phyloP scores from a whole-genome alignment of 202 grass and related monocot species.

The Dendrocalamus latiflorus region DNA sequence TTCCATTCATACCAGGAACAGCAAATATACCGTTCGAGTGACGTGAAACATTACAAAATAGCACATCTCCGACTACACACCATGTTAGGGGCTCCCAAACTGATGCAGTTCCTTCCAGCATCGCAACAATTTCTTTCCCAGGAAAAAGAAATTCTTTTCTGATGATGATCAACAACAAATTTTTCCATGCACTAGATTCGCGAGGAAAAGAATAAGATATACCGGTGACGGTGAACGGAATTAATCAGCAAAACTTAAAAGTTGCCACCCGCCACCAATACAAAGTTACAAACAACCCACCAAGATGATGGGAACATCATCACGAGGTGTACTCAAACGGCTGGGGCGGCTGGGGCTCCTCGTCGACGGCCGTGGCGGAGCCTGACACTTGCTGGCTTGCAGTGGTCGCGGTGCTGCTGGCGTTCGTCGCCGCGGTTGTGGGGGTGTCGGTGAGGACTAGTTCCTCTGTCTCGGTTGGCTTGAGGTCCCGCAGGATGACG shows the following conservation, averaged over 20 bases:
- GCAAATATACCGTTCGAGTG: too few species aligned
- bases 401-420: neutral
- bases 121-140: too few species aligned
- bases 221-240: neutral
- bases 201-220: neutral
- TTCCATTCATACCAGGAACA: too few species aligned
- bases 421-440: constrained; percentile 12
- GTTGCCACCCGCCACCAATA: neutral
- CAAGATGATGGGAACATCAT: too few species aligned
- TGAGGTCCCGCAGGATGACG: constrained; percentile 64
- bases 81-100: too few species aligned
- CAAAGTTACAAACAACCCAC: neutral
- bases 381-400: constrained; percentile 39
- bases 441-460: constrained; percentile 61
- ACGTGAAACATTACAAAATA: too few species aligned
- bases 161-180: neutral
- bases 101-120: too few species aligned
- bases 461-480: constrained; percentile 61
- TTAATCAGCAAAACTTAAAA: neutral
- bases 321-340: too few species aligned
- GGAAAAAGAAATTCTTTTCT: neutral
- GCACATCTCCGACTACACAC: too few species aligned
- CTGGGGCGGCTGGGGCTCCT: too few species aligned
- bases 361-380: neutral
- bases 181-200: neutral